These are phyloP conservation scores for Phialocephala sp. DNA, from an alignment of 2,329 filamentous ascomycete species.

Conservation along the genomic window DNA sequence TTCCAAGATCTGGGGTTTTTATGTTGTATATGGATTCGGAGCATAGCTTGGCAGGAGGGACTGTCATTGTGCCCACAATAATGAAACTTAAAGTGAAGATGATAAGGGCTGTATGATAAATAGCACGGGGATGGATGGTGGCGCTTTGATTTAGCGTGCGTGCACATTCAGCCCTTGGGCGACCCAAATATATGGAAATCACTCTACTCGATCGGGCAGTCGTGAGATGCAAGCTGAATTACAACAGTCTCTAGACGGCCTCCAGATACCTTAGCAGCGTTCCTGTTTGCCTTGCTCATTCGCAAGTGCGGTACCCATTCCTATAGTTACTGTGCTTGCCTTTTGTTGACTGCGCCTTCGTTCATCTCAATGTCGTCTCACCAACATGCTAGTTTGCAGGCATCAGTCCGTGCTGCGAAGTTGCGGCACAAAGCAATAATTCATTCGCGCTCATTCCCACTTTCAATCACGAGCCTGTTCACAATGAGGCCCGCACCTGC, in stretches of 20 bases:
- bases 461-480: too few relatives aligned
- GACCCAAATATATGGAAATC: constrained; percentile 1
- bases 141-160: constrained; percentile 13
- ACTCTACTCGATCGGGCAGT: neutral
- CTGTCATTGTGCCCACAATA: neutral
- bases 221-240: too few relatives aligned
- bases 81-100: neutral
- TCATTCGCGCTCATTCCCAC: too few relatives aligned
- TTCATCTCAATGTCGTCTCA: neutral
- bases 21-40: constrained; percentile 13
- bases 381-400: neutral
- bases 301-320: neutral
- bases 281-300: neutral
- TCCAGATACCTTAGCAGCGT: neutral
- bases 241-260: neutral
- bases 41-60: neutral
- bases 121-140: constrained; percentile 3
- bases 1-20: neutral
- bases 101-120: constrained; percentile 11
- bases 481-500: too few relatives aligned
- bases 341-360: neutral
- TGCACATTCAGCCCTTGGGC: constrained; percentile 9
- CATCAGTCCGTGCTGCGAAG: too few relatives aligned
- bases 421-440: too few relatives aligned
- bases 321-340: neutral